These are phyloP conservation scores for Penicillium sp. DNA, from an alignment of 2,329 filamentous ascomycete genomes.

Conservation along the genomic window DNA sequence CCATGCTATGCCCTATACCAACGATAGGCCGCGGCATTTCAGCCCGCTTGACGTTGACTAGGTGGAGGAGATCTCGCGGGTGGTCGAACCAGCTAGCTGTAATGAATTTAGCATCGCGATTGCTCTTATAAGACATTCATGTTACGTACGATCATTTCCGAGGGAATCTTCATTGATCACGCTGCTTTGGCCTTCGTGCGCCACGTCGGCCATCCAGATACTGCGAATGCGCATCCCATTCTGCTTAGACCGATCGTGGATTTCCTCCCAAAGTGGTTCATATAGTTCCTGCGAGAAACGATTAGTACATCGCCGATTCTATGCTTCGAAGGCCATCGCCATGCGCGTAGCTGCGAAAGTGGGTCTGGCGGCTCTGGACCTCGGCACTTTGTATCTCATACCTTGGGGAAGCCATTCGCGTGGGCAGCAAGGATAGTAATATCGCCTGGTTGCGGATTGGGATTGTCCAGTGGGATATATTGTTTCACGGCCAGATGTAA, in stretches of 20 bases:
- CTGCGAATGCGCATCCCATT: constrained; percentile 68
- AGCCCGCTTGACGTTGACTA: constrained; percentile 78
- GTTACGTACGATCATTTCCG: constrained; percentile 75
- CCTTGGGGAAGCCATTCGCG: constrained; percentile 91
- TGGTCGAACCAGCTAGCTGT: constrained; percentile 83
- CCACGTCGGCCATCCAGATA: constrained; percentile 90
- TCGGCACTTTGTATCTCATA: constrained; percentile 33
- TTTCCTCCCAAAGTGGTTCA: constrained; percentile 85
- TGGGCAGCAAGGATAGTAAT: constrained; percentile 83
- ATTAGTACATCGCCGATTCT: constrained; percentile 5
- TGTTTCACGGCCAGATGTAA: constrained; percentile 79
- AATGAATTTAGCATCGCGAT: constrained; percentile 17
- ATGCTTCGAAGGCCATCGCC: neutral
- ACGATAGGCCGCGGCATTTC: constrained; percentile 79
- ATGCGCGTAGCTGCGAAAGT: neutral
- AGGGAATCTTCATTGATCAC: constrained; percentile 71
- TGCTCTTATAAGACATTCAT: neutral
- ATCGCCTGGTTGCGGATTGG: constrained; percentile 66
- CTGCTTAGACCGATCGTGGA: constrained; percentile 58
- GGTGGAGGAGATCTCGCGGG: constrained; percentile 75
- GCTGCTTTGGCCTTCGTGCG: constrained; percentile 77
- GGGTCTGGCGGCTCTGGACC: constrained; percentile 2
- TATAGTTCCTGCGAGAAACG: constrained; percentile 69
- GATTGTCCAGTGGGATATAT: constrained; percentile 74
- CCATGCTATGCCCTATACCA: constrained; percentile 87